A percentile compares a stretch with the other conserved stretches of the same genome.
Conservation (phyloP, 768 basidiomycete species). For the Collybia nuda region DNA sequence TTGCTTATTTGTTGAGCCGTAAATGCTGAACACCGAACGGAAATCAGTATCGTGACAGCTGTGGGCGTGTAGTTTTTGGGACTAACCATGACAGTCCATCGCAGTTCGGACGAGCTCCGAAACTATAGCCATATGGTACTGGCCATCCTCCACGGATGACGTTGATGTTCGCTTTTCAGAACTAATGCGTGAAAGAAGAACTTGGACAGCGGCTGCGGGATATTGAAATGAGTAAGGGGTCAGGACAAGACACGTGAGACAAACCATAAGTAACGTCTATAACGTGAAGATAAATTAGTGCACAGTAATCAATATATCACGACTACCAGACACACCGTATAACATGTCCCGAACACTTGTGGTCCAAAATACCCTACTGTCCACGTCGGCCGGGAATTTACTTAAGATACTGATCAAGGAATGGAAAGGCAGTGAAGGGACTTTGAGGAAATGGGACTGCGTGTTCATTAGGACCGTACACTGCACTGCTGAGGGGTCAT, state of each 20-base stretch:
- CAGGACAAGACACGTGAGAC: slow-evolving; percentile 3
- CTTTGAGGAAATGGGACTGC: slow-evolving; percentile 86
- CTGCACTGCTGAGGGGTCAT: neutral
- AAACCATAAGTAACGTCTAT: slow-evolving; percentile 39
- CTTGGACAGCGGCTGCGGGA: slow-evolving; percentile 50
- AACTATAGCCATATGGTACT: slow-evolving; percentile 38
- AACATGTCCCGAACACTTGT: slow-evolving; percentile 58
- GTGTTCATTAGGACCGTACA: slow-evolving; percentile 10
- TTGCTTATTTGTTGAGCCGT: slow-evolving; percentile 57
- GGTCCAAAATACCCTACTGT: slow-evolving; percentile 78
- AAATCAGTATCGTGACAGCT: neutral
- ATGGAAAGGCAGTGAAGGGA: slow-evolving; percentile 79
- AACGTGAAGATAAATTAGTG: slow-evolving; percentile 1
- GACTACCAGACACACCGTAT: slow-evolving; percentile 49
- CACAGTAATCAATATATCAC: neutral
- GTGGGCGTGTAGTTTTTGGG: neutral
- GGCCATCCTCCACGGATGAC: slow-evolving; percentile 30
- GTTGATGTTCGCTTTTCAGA: slow-evolving; percentile 29
- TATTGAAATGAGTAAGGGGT: neutral
- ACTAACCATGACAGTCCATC: slow-evolving; percentile 58
- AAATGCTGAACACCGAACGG: slow-evolving; percentile 44
- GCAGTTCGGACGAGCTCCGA: slow-evolving; percentile 47
- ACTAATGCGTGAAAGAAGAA: slow-evolving; percentile 51
- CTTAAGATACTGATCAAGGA: slow-evolving; percentile 70
- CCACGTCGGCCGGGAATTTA: slow-evolving; percentile 77